Base-by-base conservation (phyloP, 1,139 yeast species). In the Blastobotrys proliferans region DNA sequence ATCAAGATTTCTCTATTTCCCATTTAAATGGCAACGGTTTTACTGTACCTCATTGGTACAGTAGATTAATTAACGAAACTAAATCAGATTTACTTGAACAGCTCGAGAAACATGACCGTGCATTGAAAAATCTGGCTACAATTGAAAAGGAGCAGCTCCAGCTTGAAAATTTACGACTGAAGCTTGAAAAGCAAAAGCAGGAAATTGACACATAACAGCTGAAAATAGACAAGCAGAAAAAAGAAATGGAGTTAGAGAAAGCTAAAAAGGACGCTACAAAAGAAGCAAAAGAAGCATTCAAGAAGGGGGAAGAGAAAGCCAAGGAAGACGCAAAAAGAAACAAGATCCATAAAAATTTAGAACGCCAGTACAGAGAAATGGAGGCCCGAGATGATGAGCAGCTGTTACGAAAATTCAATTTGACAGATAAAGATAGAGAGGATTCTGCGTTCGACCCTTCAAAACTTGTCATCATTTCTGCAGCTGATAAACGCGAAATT, bases 401-500 rank as follows among this genome's bases (percentile, higher is more conserved):
- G 13, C 9, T 18, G 16, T 16, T 20, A 20, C 17, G 38, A n/a
- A n/a, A 20, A 14, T 21, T 35, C 5, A 29, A 35, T 6, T 5
- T 21, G 11, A 11, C 21, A 11, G 16, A 35, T 10, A 8, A 16
- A 10, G 30, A 35, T 6, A 24, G 10, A 27, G 13, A 11, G 6
- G 17, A 30, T 8, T 14, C 17, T 6, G 49, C 52, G 28, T 60
- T 59, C 4, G 29, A 49, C 19, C 61, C 61, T 14, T 35, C 49
- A 6, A 51, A 60, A 39, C 51, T 62, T 27, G 55, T 60, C 14
- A 20, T 62, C 26, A 40, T 62, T 34, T 51, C 65, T 20, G 64
- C 62, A 10, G 43, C 54, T 25, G 66, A 62, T 39, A 56, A 55
- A 17, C 6, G 20, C 4, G 26, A 22, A 6, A 24, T 31, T 10